Conservation (phyloP, 2,329 filamentous ascomycete genomes). For the Cryphonectria radicalis region DNA sequence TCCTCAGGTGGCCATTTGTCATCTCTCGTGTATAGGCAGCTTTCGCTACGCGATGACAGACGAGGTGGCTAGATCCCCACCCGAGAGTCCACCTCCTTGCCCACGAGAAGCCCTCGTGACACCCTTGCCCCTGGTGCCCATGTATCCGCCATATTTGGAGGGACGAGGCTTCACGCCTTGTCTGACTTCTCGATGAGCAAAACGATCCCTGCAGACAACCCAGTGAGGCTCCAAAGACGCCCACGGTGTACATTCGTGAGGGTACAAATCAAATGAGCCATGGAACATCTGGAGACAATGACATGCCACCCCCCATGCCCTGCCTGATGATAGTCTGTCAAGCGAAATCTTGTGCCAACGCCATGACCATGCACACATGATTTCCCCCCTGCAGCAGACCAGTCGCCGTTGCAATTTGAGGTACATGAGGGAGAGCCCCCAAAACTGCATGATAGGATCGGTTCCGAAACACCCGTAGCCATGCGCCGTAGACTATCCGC, state of each 20-base stretch:
- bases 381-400: slow-evolving; percentile 6
- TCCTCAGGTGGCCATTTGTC: neutral
- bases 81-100: neutral
- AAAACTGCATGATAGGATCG: slow-evolving; percentile 11
- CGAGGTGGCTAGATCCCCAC: neutral
- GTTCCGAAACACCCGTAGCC: slow-evolving; percentile 15
- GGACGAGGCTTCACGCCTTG: neutral
- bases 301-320: neutral
- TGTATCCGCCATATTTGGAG: neutral
- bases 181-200: neutral
- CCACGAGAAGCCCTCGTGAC: neutral
- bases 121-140: neutral
- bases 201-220: neutral
- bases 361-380: slow-evolving; percentile 7
- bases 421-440: neutral
- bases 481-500: neutral
- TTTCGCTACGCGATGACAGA: neutral
- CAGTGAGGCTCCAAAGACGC: slow-evolving; percentile 2
- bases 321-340: neutral
- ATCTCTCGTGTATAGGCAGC: neutral
- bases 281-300: neutral
- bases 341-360: slow-evolving; percentile 8
- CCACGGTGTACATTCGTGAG: slow-evolving; percentile 12
- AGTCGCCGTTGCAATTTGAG: neutral
- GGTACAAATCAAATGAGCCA: neutral